phyloP scores from a whole-genome alignment of 2,329 filamentous ascomycete genomes.

The Ophiostoma angusticollis region DNA sequence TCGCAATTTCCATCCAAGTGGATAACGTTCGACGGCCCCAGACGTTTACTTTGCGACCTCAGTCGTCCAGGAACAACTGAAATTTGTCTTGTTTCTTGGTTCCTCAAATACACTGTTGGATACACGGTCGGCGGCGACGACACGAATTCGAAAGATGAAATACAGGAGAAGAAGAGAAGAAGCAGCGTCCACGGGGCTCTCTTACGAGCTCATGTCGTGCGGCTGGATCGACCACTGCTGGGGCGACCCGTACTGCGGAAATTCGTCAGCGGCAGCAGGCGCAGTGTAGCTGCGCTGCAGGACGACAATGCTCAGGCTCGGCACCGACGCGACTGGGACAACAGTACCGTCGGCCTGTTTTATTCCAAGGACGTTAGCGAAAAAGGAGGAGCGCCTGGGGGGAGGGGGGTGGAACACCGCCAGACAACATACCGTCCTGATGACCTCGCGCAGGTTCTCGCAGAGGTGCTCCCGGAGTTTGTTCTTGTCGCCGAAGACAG shows the following conservation, averaged over 20 bases:
- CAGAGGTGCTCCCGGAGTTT: conserved; percentile 24
- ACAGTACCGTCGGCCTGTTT: conserved; percentile 22
- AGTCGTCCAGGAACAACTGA: too few species aligned
- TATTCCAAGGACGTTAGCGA: neutral
- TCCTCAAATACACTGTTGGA: neutral
- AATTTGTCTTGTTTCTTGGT: neutral
- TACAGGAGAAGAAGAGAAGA: neutral
- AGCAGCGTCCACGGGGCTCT: too few species aligned
- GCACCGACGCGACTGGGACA: conserved; percentile 16
- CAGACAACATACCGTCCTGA: conserved; percentile 14
- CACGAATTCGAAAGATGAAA: neutral
- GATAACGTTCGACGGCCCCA: too few species aligned
- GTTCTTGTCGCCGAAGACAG: neutral
- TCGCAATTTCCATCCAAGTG: too few species aligned
- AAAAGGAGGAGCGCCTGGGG: neutral
- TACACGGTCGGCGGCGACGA: neutral
- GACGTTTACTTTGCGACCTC: too few species aligned
- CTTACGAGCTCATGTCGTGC: neutral
- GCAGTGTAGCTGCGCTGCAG: conserved; percentile 19
- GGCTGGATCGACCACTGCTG: neutral
- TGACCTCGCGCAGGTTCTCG: conserved; percentile 14
- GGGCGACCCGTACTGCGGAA: conserved; percentile 16
- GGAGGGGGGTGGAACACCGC: too few species aligned
- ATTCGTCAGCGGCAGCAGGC: conserved; percentile 10
- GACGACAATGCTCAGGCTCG: conserved; percentile 26